Evolutionary conservation across 2,329 filamentous ascomycete species (phyloP), one percentile per base, ranked within the genome.

Genomic region (Bipolaris bicolor): DNA sequence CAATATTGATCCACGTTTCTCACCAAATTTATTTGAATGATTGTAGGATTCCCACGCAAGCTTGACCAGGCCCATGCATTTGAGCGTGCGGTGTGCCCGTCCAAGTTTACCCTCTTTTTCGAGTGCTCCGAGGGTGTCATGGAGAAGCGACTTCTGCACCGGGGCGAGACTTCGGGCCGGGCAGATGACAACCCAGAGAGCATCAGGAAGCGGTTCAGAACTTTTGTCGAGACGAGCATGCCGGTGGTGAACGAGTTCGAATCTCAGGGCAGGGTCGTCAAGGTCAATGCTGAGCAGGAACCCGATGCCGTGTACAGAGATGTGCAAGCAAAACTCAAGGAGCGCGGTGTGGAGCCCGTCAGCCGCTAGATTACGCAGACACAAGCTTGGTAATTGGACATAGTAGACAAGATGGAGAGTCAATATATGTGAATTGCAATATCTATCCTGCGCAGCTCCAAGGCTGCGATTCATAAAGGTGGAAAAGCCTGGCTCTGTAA

Each of bases 61-160:
- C 90, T 98, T 82, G 95, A 98, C 82, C 95, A 99, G 83, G 95
- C 94, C 13, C 77, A 92, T 64, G 93, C 92, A 79, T 99, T 99
- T 75, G 95, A 99, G 81, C 86, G 92, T 76, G 84, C 88, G 4
- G 94, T 99, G 48, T 95, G 92, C 72, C 88, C 87, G 10, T 91
- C 90, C 56, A 85, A 86, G 75, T 88, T 96, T 71, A 95, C 96
- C 3, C 83, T 99, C 60, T 99, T 99, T 83, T 94, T 93, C 76
- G 92, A 97, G 78, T 97, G 92, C 74, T 89, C 92, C 6, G 95
- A 98, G 82, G 84, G 87, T 49, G 89, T 92, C 70, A 95, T 99
- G 91, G 85, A 94, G 82, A 79, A 84, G 71, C 85, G 94, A 29
- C 81, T 99, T 65, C 79, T 98, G 64, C 89, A 97, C 81, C 86